These are phyloP conservation scores for Yarrowia alimentaria DNA, from an alignment of 805 yeast genomes.

Conservation along the genomic window DNA sequence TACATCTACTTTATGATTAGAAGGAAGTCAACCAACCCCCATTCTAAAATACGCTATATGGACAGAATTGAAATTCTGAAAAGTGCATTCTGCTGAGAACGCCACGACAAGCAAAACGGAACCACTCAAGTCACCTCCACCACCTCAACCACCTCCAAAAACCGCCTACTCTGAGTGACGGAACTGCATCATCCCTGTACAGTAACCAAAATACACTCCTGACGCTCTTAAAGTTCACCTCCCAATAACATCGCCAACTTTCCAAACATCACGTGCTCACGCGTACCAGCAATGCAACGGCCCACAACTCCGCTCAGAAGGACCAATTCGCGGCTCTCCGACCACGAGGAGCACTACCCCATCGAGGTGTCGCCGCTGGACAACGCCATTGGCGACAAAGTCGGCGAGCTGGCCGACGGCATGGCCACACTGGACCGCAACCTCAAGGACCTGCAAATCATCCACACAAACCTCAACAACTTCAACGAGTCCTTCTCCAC, in stretches of 20 bases:
- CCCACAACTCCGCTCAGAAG: slow-evolving; percentile 35
- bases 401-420: slow-evolving; percentile 40
- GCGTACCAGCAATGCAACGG: background rate
- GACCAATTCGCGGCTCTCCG: slow-evolving; percentile 33
- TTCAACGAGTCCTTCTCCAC: slow-evolving; percentile 80
- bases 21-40: no score
- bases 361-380: slow-evolving; percentile 31
- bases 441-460: slow-evolving; percentile 53
- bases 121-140: no score
- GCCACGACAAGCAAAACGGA: no score
- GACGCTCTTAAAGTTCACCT: no score
- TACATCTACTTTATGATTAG: no score
- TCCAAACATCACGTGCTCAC: background rate
- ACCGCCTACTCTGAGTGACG: no score
- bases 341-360: slow-evolving; percentile 31
- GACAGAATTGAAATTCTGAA: no score
- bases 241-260: background rate
- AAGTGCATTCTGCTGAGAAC: no score
- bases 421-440: slow-evolving; percentile 55
- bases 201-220: no score
- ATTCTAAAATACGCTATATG: no score
- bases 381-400: slow-evolving; percentile 20
- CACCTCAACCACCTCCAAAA: no score
- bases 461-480: slow-evolving; percentile 57
- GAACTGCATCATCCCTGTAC: no score